Evolutionary conservation across 2,329 filamentous ascomycete species (phyloP).

Genomic region (Xylaria digitata): DNA sequence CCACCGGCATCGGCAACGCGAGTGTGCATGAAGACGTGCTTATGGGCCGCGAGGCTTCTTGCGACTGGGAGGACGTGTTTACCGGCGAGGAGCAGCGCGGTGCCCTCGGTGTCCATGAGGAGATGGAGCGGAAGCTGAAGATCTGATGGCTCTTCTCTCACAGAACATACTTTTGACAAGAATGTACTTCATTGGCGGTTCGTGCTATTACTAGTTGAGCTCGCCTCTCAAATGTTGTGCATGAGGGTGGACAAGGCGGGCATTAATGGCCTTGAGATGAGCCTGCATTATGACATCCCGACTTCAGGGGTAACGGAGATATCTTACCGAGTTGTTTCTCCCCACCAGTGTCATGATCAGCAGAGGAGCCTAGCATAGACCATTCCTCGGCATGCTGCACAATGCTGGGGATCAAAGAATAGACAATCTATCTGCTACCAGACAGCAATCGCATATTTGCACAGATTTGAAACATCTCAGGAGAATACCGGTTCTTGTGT

Average conservation of each 20-base stretch:
- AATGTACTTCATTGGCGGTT: constrained; percentile 5
- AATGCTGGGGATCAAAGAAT: constrained; percentile 16
- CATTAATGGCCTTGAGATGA: constrained; percentile 6
- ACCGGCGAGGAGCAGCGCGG: constrained; percentile 79
- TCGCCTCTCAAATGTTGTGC: background rate
- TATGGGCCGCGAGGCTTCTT: constrained; percentile 77
- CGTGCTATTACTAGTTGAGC: background rate
- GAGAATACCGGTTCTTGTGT: background rate
- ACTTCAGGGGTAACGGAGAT: background rate
- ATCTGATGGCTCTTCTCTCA: constrained; percentile 63
- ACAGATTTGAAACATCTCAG: background rate
- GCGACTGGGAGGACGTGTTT: constrained; percentile 95
- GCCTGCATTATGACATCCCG: background rate
- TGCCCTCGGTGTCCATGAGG: constrained; percentile 81
- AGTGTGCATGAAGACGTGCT: constrained; percentile 92
- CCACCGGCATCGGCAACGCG: constrained; percentile 70
- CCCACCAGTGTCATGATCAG: background rate
- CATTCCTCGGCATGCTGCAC: constrained; percentile 6
- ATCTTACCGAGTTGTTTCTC: constrained; percentile 1
- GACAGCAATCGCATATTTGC: background rate
- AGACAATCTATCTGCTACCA: constrained; percentile 15
- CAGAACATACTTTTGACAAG: background rate
- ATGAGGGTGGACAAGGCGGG: constrained; percentile 5
- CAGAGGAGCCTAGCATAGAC: constrained; percentile 19
- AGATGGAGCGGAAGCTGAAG: constrained; percentile 93